Conservation (phyloP, 2,329 filamentous ascomycete species). For the Alternaria conjuncta region DNA sequence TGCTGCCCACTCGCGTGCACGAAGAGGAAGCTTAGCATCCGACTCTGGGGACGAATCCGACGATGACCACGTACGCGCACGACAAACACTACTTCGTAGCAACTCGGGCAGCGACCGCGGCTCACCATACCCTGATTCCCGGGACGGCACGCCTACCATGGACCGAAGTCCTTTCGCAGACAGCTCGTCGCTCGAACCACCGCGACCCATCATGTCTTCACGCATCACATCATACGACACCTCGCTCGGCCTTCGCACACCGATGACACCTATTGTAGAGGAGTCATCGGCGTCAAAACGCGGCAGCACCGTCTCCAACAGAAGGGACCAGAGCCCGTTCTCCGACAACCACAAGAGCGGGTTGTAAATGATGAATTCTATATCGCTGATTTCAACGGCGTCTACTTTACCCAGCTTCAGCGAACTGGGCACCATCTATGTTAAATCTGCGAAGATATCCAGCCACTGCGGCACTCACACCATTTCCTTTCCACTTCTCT, state of each 20-base stretch:
- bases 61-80: slow-evolving; percentile 44
- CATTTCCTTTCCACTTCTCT: slow-evolving; percentile 4
- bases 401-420: not conserved
- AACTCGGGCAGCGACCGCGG: slow-evolving; percentile 32
- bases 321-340: slow-evolving; percentile 44
- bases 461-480: slow-evolving; percentile 10
- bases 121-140: slow-evolving; percentile 44
- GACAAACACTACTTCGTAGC: slow-evolving; percentile 37
- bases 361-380: slow-evolving; percentile 16
- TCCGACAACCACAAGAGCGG: slow-evolving; percentile 42
- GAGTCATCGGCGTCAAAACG: slow-evolving; percentile 51
- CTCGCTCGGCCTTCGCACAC: slow-evolving; percentile 35
- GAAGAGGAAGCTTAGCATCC: slow-evolving; percentile 36
- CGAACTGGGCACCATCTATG: not conserved
- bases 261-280: slow-evolving; percentile 56
- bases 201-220: slow-evolving; percentile 32
- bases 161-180: slow-evolving; percentile 46
- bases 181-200: slow-evolving; percentile 29
- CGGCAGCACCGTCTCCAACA: slow-evolving; percentile 35
- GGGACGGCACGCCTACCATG: slow-evolving; percentile 42
- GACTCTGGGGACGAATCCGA: slow-evolving; percentile 38
- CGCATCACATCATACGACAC: slow-evolving; percentile 41
- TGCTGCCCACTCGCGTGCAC: slow-evolving; percentile 41
- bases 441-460: not conserved
- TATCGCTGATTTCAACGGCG: not conserved